phyloP scores from a whole-genome alignment of 2,329 filamentous ascomycete genomes.

The Helicocarpus griseus region DNA sequence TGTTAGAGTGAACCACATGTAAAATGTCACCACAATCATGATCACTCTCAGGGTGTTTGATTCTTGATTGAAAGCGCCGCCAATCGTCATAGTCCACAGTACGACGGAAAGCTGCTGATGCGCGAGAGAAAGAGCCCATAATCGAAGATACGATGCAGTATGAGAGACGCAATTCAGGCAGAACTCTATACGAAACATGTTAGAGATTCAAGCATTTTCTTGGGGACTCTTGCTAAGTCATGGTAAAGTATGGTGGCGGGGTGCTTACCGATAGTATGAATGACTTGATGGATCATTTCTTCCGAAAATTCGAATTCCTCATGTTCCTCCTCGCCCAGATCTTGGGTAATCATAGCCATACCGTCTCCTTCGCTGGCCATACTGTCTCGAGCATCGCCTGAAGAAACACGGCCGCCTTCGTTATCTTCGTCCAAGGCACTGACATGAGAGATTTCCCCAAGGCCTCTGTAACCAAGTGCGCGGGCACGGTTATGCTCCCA shows the following conservation, averaged over 20 bases:
- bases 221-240: neutral
- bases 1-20: constrained; percentile 80
- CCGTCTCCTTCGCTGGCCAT: constrained; percentile 69
- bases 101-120: constrained; percentile 97
- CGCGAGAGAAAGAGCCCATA: constrained; percentile 93
- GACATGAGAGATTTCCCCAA: constrained; percentile 79
- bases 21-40: constrained; percentile 73
- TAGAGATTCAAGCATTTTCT: constrained; percentile 12
- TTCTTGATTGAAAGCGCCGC: constrained; percentile 56
- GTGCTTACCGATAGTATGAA: constrained; percentile 85
- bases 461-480: constrained; percentile 80
- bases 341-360: constrained; percentile 79
- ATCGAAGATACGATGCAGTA: constrained; percentile 94
- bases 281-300: constrained; percentile 97
- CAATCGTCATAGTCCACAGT: constrained; percentile 92
- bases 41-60: constrained; percentile 62
- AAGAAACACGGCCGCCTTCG: constrained; percentile 53
- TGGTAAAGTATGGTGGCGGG: neutral
- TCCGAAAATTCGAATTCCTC: constrained; percentile 97
- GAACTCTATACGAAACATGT: constrained; percentile 58
- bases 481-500: constrained; percentile 87
- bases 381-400: constrained; percentile 51
- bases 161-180: constrained; percentile 98
- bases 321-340: constrained; percentile 69
- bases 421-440: constrained; percentile 87